phyloP scores from a whole-genome alignment of 192 early-diverging fungal genomes.

The Linnemannia hyalina region DNA sequence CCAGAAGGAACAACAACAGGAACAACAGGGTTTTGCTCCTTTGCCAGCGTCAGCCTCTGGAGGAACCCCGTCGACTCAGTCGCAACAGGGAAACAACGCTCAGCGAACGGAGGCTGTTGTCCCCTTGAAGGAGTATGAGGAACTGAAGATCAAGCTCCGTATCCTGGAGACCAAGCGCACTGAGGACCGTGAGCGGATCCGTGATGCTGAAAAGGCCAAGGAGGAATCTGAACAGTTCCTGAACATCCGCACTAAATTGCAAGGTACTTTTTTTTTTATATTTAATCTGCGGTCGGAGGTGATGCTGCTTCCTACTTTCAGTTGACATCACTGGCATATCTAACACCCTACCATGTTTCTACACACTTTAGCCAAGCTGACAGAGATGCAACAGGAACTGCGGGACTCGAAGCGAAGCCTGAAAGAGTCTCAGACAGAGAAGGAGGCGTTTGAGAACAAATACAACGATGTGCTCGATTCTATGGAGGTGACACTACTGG shows the following conservation, averaged over 20 bases:
- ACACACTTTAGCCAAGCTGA: slow-evolving; percentile 67
- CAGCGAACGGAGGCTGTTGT: slow-evolving; percentile 51
- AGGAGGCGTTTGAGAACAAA: slow-evolving; percentile 75
- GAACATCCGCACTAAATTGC: slow-evolving; percentile 74
- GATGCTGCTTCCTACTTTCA: neutral
- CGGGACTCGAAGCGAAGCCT: slow-evolving; percentile 71
- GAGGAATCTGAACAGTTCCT: slow-evolving; percentile 80
- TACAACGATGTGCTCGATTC: slow-evolving; percentile 80
- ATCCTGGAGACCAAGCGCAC: slow-evolving; percentile 85
- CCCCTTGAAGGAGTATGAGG: slow-evolving; percentile 81
- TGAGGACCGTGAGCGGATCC: slow-evolving; percentile 81
- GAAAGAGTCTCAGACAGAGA: slow-evolving; percentile 69
- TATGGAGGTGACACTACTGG: slow-evolving; percentile 89
- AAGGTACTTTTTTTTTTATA: slow-evolving; percentile 54
- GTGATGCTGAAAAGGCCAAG: slow-evolving; percentile 78
- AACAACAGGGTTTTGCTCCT: slow-evolving; percentile 40
- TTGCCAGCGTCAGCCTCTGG: slow-evolving; percentile 1
- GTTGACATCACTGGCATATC: neutral
- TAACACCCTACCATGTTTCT: slow-evolving; percentile 2
- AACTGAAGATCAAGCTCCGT: slow-evolving; percentile 80
- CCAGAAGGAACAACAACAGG: slow-evolving; percentile 21
- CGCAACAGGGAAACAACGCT: slow-evolving; percentile 9
- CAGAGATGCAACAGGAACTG: slow-evolving; percentile 80
- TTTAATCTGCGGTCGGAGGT: neutral
- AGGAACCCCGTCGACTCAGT: neutral